Percentiles rank a stretch among this genome's conserved stretches.
Evolutionary conservation across 1,284 basidiomycete genomes (phyloP).

Genomic region (Xerocomus minutiporus): DNA sequence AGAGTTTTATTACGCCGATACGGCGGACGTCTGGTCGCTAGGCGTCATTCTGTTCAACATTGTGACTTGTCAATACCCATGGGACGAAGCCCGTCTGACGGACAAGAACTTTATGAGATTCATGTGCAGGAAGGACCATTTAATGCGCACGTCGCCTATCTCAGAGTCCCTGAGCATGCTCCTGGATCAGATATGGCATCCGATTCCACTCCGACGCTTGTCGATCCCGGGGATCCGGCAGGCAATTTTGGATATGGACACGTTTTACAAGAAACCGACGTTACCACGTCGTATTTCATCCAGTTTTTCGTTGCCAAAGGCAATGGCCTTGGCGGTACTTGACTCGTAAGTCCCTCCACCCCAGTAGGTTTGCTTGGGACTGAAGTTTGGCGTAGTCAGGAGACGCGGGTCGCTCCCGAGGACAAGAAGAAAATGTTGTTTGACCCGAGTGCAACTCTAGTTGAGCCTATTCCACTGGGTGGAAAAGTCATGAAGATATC

Average conservation of each 20-base stretch:
- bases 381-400: conserved; percentile 11
- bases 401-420: conserved; percentile 9
- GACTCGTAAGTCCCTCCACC: conserved; percentile 14
- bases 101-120: conserved; percentile 75
- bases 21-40: conserved; percentile 34
- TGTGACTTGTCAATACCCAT: conserved; percentile 84
- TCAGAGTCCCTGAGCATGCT: conserved; percentile 53
- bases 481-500: not conserved
- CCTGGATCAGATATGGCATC: conserved; percentile 53
- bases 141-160: conserved; percentile 67
- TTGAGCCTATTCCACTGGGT: not conserved
- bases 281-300: conserved; percentile 37
- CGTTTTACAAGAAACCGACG: conserved; percentile 51
- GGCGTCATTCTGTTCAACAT: conserved; percentile 84
- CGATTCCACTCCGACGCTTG: conserved; percentile 50
- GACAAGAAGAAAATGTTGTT: not conserved
- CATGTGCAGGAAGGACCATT: conserved; percentile 58
- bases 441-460: not conserved
- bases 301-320: conserved; percentile 14
- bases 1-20: conserved; percentile 45
- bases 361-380: not conserved
- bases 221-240: conserved; percentile 57
- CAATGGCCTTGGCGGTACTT: conserved; percentile 2
- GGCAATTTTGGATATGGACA: conserved; percentile 53
- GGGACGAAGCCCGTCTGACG: conserved; percentile 68